A percentile compares a stretch with the other conserved stretches of the same genome.
Conservation (phyloP, 106 monocot genomes). For the Allium fistulosum region DNA sequence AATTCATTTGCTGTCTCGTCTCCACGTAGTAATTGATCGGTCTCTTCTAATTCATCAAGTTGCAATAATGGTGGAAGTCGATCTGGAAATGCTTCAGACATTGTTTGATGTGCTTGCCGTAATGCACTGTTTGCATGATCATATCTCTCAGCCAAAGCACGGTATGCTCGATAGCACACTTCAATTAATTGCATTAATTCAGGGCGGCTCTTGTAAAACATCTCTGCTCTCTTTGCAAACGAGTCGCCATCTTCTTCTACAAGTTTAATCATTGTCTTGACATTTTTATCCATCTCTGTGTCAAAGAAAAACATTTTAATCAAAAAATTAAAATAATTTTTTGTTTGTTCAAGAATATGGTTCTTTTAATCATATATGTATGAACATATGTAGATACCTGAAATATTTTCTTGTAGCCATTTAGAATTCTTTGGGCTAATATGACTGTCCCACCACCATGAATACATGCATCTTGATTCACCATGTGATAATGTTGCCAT, state of each 20-base stretch:
- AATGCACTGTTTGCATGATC: slow-evolving; percentile 66
- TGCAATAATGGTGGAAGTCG: slow-evolving; percentile 34
- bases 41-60: slow-evolving; percentile 31
- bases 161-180: slow-evolving; percentile 67
- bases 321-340: no score
- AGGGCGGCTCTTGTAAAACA: slow-evolving; percentile 70
- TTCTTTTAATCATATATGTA: no score
- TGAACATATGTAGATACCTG: slow-evolving; percentile 25
- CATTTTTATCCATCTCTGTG: slow-evolving; percentile 64
- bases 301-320: not conserved
- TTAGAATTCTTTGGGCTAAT: slow-evolving; percentile 90
- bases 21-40: slow-evolving; percentile 3
- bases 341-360: no score
- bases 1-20: slow-evolving; percentile 31
- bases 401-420: slow-evolving; percentile 98
- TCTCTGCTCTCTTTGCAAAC: slow-evolving; percentile 69
- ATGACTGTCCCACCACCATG: slow-evolving; percentile 99
- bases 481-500: slow-evolving; percentile 53
- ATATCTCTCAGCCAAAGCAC: slow-evolving; percentile 74
- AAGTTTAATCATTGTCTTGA: slow-evolving; percentile 71
- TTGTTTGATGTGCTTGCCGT: slow-evolving; percentile 57
- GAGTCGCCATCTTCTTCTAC: slow-evolving; percentile 79
- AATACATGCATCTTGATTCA: slow-evolving; percentile 66
- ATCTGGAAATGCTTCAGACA: slow-evolving; percentile 63
- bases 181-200: slow-evolving; percentile 64